Percentiles rank a stretch among this genome's conserved stretches.
Conservation (phyloP, 78 protist genomes). For the Goniomonas avonlea region DNA sequence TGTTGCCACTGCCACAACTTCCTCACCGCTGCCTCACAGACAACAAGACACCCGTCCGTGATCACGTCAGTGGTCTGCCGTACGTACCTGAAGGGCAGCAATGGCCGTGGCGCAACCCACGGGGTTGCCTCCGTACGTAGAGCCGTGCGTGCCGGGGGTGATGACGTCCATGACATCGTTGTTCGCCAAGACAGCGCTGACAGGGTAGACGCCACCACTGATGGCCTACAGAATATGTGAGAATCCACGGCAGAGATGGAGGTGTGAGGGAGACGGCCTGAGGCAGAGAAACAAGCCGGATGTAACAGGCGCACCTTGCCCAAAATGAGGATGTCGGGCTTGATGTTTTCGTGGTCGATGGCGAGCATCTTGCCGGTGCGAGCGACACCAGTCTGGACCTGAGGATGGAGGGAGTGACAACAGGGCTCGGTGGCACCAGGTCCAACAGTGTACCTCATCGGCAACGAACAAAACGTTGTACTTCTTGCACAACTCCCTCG, state of each 20-base stretch:
- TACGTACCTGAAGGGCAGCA: constrained; percentile 78
- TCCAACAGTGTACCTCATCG: constrained; percentile 89
- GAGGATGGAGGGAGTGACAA: neutral
- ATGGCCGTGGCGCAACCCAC: constrained; percentile 82
- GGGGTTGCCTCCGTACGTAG: constrained; percentile 95
- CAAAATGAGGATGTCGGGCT: constrained; percentile 80
- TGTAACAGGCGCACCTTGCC: constrained; percentile 74
- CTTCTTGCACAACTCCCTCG: constrained; percentile 70
- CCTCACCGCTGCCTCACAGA: too few species aligned
- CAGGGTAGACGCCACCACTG: constrained; percentile 88
- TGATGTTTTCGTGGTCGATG: constrained; percentile 46
- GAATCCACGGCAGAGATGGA: too few species aligned
- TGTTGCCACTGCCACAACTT: too few species aligned
- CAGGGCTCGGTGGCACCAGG: neutral
- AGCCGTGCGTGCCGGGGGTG: constrained; percentile 84
- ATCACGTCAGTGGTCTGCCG: too few species aligned
- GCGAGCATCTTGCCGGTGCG: constrained; percentile 72
- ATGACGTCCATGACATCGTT: constrained; percentile 65
- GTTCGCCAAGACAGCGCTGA: constrained; percentile 70
- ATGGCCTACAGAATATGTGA: neutral
- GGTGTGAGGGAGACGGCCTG: neutral
- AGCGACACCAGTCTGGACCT: constrained; percentile 62
- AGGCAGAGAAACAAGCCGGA: neutral
- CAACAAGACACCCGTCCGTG: too few species aligned
- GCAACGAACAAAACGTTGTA: constrained; percentile 83